phyloP scores from a whole-genome alignment of 1,284 basidiomycete genomes.

The Amylostereum chailletii region DNA sequence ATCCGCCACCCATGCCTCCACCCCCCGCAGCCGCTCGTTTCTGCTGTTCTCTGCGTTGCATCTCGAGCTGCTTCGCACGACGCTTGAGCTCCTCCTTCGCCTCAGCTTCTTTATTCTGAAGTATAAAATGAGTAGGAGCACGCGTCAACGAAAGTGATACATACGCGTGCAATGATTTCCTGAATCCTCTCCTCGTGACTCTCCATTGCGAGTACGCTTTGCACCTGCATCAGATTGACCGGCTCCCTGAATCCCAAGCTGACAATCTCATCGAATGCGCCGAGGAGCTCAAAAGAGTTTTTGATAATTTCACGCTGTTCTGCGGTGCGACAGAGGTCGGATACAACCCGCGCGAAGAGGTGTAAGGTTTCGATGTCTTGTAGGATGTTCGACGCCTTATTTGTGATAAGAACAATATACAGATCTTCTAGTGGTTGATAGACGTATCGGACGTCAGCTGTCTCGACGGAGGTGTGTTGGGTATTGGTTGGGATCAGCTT shows the following conservation, averaged over 20 bases:
- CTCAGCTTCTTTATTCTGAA: constrained; percentile 98
- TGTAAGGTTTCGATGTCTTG: constrained; percentile 97
- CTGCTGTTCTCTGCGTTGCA: constrained; percentile 93
- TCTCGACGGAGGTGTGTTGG: constrained; percentile 96
- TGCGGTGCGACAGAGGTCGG: constrained; percentile 82
- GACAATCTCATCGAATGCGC: constrained; percentile 96
- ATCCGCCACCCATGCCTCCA: constrained; percentile 36
- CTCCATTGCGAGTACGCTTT: constrained; percentile 95
- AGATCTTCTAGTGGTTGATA: constrained; percentile 98
- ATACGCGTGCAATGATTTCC: constrained; percentile 91
- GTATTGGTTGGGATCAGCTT: constrained; percentile 96
- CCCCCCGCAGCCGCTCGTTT: constrained; percentile 50
- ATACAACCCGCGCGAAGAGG: constrained; percentile 89
- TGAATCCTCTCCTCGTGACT: constrained; percentile 99
- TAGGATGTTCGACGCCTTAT: constrained; percentile 95
- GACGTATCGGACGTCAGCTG: constrained; percentile 89
- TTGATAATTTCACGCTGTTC: constrained; percentile 88
- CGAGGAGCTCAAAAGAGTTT: constrained; percentile 91
- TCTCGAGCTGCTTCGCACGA: constrained; percentile 95
- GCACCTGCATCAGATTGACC: constrained; percentile 86
- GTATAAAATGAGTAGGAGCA: constrained; percentile 4
- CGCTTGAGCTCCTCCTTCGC: constrained; percentile 99
- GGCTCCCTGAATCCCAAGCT: constrained; percentile 92
- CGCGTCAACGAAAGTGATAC: constrained; percentile 17
- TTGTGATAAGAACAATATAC: constrained; percentile 96